phyloP scores from a whole-genome alignment of 768 basidiomycete species.

The Boletus edulis region DNA sequence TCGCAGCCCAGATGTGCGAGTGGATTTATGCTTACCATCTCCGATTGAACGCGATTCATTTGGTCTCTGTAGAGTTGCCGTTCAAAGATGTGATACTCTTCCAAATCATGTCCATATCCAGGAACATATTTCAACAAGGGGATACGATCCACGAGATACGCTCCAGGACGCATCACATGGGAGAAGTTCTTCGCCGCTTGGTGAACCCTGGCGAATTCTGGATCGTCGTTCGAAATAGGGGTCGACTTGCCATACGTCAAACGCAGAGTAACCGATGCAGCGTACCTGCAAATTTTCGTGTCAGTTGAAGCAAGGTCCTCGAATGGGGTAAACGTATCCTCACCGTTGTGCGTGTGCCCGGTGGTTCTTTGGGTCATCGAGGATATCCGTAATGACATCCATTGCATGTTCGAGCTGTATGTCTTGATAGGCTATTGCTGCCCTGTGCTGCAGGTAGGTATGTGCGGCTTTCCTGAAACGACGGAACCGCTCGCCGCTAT shows the following conservation, averaged over 20 bases:
- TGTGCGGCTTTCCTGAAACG: conserved; percentile 53
- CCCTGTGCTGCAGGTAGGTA: conserved; percentile 50
- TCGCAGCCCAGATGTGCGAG: too few relatives aligned
- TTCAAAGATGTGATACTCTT: conserved; percentile 50
- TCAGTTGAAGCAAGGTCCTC: neutral
- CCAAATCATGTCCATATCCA: conserved; percentile 52
- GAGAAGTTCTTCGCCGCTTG: conserved; percentile 23
- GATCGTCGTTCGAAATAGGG: conserved; percentile 20
- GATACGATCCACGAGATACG: conserved; percentile 33
- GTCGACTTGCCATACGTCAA: conserved; percentile 26
- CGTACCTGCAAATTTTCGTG: conserved; percentile 17
- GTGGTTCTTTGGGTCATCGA: conserved; percentile 32
- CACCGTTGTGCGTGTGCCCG: conserved; percentile 49
- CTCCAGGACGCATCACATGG: conserved; percentile 30
- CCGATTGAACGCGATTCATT: conserved; percentile 40
- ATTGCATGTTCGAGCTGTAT: conserved; percentile 38
- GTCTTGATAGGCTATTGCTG: conserved; percentile 40
- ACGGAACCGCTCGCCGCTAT: conserved; percentile 51
- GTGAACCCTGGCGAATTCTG: conserved; percentile 19
- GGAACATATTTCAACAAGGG: conserved; percentile 46
- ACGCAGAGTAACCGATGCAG: conserved; percentile 21
- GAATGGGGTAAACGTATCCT: neutral
- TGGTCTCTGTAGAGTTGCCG: conserved; percentile 47
- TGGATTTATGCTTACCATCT: conserved; percentile 34
- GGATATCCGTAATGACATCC: conserved; percentile 25